Conservation (phyloP, 352 stramenopile species). For the Phytopythium montanum region DNA sequence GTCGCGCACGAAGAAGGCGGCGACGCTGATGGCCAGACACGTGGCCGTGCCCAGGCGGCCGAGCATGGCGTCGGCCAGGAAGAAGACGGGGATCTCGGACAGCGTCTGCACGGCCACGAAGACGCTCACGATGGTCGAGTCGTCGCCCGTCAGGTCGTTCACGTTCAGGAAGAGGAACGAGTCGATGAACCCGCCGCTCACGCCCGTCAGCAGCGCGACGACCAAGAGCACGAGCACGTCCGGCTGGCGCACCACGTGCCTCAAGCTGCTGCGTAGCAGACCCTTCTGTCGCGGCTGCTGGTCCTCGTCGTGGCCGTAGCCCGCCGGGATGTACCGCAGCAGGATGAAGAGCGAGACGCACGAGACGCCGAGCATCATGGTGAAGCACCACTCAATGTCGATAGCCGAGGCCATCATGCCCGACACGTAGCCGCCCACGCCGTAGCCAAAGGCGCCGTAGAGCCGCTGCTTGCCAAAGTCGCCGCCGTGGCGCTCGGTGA, state of each 20-base stretch:
- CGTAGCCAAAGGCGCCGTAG: constrained; percentile 50
- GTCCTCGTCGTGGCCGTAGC: constrained; percentile 13
- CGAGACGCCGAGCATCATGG: constrained; percentile 31
- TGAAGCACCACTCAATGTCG: constrained; percentile 53
- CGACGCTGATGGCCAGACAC: constrained; percentile 39
- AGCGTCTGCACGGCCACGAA: constrained; percentile 46
- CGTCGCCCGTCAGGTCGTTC: constrained; percentile 42
- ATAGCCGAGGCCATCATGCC: constrained; percentile 29
- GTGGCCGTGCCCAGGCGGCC: constrained; percentile 32
- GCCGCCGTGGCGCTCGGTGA: constrained; percentile 34
- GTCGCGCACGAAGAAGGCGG: constrained; percentile 38
- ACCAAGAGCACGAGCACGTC: constrained; percentile 44
- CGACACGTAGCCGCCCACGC: constrained; percentile 39
- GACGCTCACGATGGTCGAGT: constrained; percentile 45
- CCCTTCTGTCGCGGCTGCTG: constrained; percentile 10
- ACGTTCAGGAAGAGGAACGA: constrained; percentile 53
- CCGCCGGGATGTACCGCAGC: constrained; percentile 32
- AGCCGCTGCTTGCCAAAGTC: constrained; percentile 61
- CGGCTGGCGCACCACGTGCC: constrained; percentile 17
- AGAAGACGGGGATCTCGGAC: constrained; percentile 58
- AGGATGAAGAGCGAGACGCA: constrained; percentile 32
- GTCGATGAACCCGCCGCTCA: constrained; percentile 54
- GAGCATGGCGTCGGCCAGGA: constrained; percentile 46
- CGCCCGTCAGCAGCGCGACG: constrained; percentile 37
- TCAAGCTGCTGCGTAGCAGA: constrained; percentile 27